Percentiles rank a stretch among this genome's conserved stretches.
Conservation (phyloP, 2,329 filamentous ascomycete species). For the Pezicula rhizophila region DNA sequence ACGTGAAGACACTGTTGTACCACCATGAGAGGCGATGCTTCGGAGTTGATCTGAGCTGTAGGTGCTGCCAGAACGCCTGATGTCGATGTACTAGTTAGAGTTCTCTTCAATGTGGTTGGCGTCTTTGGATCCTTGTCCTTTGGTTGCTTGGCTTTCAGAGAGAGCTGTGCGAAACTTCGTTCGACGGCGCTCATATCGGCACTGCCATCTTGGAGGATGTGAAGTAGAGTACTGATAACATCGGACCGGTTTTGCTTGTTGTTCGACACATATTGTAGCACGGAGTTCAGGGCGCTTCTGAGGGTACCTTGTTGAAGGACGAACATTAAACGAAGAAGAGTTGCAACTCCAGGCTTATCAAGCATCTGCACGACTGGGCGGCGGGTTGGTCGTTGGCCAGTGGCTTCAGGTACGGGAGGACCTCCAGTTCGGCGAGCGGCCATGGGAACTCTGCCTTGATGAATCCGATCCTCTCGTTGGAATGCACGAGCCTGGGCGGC, state of each 20-base stretch:
- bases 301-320: constrained; percentile 86
- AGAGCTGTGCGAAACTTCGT: constrained; percentile 89
- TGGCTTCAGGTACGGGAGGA: constrained; percentile 27
- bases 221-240: constrained; percentile 84
- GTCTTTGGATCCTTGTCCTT: constrained; percentile 63
- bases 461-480: constrained; percentile 32
- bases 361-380: constrained; percentile 92
- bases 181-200: constrained; percentile 90
- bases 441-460: constrained; percentile 16
- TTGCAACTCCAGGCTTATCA: constrained; percentile 91
- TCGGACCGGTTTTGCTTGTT: constrained; percentile 95
- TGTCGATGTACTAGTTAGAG: constrained; percentile 51
- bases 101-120: constrained; percentile 73
- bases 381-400: constrained; percentile 55
- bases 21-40: constrained; percentile 89
- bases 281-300: constrained; percentile 74
- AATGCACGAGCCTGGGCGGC: constrained; percentile 79
- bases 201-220: constrained; percentile 93
- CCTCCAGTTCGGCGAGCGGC: constrained; percentile 45
- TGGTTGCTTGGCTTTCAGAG: constrained; percentile 79
- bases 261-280: constrained; percentile 87
- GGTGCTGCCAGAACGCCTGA: constrained; percentile 26
- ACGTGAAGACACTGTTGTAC: constrained; percentile 91
- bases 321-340: constrained; percentile 97
- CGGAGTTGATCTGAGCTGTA: constrained; percentile 58